Evolutionary conservation across 148 eudicot species (phyloP).

Genomic region (Dianthus caryophyllus): DNA sequence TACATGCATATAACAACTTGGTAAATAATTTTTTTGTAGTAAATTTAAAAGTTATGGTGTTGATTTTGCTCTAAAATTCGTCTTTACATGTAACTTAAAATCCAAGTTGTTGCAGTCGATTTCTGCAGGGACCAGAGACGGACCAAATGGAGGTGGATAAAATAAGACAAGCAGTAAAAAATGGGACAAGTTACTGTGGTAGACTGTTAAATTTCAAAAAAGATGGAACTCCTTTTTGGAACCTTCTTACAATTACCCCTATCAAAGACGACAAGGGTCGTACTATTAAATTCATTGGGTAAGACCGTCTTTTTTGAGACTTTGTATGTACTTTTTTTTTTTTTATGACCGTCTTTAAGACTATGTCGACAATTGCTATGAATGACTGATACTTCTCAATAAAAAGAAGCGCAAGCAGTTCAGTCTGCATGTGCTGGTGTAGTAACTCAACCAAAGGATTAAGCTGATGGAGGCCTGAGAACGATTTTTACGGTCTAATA

Average conservation of each 20-base stretch:
- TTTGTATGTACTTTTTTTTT: neutral
- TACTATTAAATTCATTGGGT: slow-evolving; percentile 93
- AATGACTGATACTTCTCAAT: too few species aligned
- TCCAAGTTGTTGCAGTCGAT: slow-evolving; percentile 77
- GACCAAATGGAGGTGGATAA: slow-evolving; percentile 80
- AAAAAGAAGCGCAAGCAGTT: too few species aligned
- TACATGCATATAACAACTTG: too few species aligned
- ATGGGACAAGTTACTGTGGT: slow-evolving; percentile 86
- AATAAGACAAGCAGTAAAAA: slow-evolving; percentile 62
- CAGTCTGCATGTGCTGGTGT: too few species aligned
- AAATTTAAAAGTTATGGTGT: neutral
- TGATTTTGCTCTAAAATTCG: too few species aligned
- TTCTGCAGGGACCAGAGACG: slow-evolving; percentile 87
- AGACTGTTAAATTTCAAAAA: slow-evolving; percentile 90
- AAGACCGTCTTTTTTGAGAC: neutral
- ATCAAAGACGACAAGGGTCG: slow-evolving; percentile 77
- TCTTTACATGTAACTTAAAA: too few species aligned
- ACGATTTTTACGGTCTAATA: slow-evolving; percentile 12
- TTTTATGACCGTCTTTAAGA: neutral
- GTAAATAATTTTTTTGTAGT: neutral
- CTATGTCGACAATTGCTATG: too few species aligned
- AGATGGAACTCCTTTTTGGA: slow-evolving; percentile 98
- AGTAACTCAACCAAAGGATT: too few species aligned
- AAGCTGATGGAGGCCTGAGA: too few species aligned
- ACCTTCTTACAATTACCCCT: slow-evolving; percentile 88